Percentiles rank a stretch among this genome's conserved stretches.
Conservation (phyloP, 495 filamentous ascomycete genomes). For the Talaromyces borbonicus region DNA sequence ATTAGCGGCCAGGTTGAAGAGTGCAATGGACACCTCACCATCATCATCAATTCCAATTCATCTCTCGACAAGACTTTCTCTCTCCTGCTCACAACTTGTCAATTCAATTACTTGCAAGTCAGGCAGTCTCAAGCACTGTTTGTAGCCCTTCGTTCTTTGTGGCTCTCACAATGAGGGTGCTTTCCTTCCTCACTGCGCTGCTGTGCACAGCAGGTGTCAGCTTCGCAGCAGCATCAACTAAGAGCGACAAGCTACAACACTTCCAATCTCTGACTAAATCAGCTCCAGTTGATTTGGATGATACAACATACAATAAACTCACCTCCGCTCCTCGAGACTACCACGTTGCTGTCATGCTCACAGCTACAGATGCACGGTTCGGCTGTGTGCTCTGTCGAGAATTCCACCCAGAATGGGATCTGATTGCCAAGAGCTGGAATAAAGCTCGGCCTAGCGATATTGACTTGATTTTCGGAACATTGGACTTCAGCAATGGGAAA, state of each 20-base stretch:
- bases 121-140: background rate
- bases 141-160: background rate
- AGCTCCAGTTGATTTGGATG: slow-evolving; percentile 63
- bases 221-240: slow-evolving; percentile 18
- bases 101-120: too few species aligned
- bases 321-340: slow-evolving; percentile 75
- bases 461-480: slow-evolving; percentile 67
- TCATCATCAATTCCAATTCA: background rate
- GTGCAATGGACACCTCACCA: slow-evolving; percentile 25
- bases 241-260: slow-evolving; percentile 45
- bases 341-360: slow-evolving; percentile 71
- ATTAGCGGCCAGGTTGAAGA: background rate
- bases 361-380: slow-evolving; percentile 74
- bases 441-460: slow-evolving; percentile 64
- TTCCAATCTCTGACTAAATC: slow-evolving; percentile 60
- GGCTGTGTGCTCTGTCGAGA: slow-evolving; percentile 81
- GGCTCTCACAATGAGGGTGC: slow-evolving; percentile 42
- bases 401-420: slow-evolving; percentile 90
- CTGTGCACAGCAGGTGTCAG: slow-evolving; percentile 39
- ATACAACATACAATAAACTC: slow-evolving; percentile 62
- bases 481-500: slow-evolving; percentile 84
- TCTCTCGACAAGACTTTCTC: too few species aligned
- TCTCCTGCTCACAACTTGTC: too few species aligned
- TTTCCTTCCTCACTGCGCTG: slow-evolving; percentile 42
- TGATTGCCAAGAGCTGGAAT: slow-evolving; percentile 80